Evolutionary conservation across 164 flowering plant species (phyloP).

Genomic region (Vitis amurensis): DNA sequence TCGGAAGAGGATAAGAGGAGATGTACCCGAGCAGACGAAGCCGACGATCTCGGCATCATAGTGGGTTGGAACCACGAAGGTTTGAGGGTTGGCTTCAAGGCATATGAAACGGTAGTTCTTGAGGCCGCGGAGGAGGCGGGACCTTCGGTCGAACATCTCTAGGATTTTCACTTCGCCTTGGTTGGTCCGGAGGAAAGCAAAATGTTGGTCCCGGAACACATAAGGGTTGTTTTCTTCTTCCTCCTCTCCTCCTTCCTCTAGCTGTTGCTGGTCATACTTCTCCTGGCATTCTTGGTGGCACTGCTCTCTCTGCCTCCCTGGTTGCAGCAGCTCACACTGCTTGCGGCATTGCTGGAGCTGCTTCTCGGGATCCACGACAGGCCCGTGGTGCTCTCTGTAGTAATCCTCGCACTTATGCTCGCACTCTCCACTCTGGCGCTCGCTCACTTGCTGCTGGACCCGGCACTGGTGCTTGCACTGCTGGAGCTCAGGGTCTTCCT

Average conservation of each 20-base stretch:
- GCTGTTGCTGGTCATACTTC: neutral
- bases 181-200: constrained; percentile 20
- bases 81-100: constrained; percentile 50
- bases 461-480: constrained; percentile 49
- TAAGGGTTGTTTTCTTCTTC: constrained; percentile 33
- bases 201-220: constrained; percentile 40
- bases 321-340: constrained; percentile 2
- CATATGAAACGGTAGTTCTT: constrained; percentile 39
- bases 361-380: neutral
- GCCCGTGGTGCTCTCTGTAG: constrained; percentile 22
- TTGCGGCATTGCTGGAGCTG: constrained; percentile 4
- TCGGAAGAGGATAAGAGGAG: neutral
- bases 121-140: constrained; percentile 45
- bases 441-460: constrained; percentile 21
- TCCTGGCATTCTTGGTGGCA: constrained; percentile 1
- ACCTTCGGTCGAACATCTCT: constrained; percentile 35
- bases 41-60: constrained; percentile 43
- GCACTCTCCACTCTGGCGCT: constrained; percentile 17
- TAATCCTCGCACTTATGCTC: constrained; percentile 26
- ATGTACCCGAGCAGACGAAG: constrained; percentile 32
- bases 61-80: constrained; percentile 47
- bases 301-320: constrained; percentile 5
- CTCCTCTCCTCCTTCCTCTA: constrained; percentile 6
- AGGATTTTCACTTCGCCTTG: constrained; percentile 44
- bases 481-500: constrained; percentile 37